A percentile compares a stretch with the other conserved stretches of the same genome.
Evolutionary conservation across 495 filamentous ascomycete species (phyloP).

Genomic region (Xylaria sp.): DNA sequence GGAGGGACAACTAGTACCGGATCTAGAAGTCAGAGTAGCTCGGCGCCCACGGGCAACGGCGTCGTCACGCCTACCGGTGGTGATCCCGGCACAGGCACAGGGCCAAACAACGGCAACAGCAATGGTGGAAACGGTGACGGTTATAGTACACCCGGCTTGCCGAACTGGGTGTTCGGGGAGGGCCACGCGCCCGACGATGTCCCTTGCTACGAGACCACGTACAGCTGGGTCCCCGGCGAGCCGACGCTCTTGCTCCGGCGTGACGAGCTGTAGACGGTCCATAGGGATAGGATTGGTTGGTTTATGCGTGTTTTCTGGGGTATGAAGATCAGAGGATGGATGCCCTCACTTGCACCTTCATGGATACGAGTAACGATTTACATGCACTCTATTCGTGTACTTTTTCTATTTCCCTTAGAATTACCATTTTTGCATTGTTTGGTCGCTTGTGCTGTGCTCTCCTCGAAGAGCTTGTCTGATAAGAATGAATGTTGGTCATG

Average conservation of each 20-base stretch:
- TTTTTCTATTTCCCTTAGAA: not conserved
- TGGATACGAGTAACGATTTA: constrained; percentile 9
- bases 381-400: not conserved
- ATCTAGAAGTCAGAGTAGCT: no score
- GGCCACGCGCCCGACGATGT: constrained; percentile 13
- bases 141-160: no score
- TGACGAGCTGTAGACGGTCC: constrained; percentile 2
- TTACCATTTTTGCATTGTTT: not conserved
- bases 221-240: not conserved
- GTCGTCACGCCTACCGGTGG: not conserved
- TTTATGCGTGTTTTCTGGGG: not conserved
- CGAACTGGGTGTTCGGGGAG: not conserved
- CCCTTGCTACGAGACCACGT: constrained; percentile 10
- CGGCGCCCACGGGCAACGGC: no score
- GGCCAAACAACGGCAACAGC: not conserved
- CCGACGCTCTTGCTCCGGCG: constrained; percentile 1
- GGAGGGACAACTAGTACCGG: no score
- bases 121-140: not conserved
- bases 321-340: not conserved
- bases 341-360: not conserved
- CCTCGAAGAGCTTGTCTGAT: not conserved
- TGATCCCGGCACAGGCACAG: not conserved
- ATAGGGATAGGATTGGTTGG: not conserved
- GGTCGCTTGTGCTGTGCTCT: not conserved
- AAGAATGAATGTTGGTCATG: not conserved